Evolutionary conservation across 1,139 yeast species (phyloP).

Genomic region (Geotrichum australiense): DNA sequence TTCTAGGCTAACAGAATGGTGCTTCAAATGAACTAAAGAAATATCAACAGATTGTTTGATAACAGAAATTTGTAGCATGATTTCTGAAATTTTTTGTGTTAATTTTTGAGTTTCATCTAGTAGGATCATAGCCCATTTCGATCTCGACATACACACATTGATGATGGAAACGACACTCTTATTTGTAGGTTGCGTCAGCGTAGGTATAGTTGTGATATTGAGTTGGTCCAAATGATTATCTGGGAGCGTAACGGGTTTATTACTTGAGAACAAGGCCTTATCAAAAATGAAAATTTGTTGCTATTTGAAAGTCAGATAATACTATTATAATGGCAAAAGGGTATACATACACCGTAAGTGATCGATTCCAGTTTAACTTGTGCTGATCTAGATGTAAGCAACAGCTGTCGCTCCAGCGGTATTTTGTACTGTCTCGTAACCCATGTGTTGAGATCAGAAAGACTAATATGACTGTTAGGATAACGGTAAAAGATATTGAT

Average conservation of each 20-base stretch:
- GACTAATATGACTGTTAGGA: conserved; percentile 10
- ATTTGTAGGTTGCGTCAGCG: conserved; percentile 10
- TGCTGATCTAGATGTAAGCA: conserved; percentile 28
- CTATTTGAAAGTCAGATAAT: conserved; percentile 6
- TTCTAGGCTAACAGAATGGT: conserved; percentile 26
- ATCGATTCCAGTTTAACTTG: conserved; percentile 29
- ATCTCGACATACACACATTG: conserved; percentile 16
- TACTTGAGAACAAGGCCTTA: conserved; percentile 15
- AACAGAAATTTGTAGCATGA: conserved; percentile 21
- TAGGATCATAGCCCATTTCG: conserved; percentile 17
- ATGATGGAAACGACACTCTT: conserved; percentile 18
- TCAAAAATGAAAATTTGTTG: conserved; percentile 18
- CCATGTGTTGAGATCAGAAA: conserved; percentile 23
- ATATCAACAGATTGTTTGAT: conserved; percentile 28
- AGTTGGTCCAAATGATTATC: conserved; percentile 9
- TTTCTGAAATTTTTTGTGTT: conserved; percentile 14
- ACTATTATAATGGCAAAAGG: too few species aligned
- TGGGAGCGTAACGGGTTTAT: conserved; percentile 15
- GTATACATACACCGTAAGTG: conserved; percentile 23
- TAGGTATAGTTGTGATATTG: conserved; percentile 11
- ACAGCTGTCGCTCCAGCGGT: conserved; percentile 26
- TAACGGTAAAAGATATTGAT: conserved; percentile 6
- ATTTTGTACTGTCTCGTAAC: conserved; percentile 21
- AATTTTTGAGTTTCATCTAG: conserved; percentile 13
- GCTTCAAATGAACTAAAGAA: conserved; percentile 28